Evolutionary conservation across 257 asterid species (phyloP).

Genomic region (Lantana camara): DNA sequence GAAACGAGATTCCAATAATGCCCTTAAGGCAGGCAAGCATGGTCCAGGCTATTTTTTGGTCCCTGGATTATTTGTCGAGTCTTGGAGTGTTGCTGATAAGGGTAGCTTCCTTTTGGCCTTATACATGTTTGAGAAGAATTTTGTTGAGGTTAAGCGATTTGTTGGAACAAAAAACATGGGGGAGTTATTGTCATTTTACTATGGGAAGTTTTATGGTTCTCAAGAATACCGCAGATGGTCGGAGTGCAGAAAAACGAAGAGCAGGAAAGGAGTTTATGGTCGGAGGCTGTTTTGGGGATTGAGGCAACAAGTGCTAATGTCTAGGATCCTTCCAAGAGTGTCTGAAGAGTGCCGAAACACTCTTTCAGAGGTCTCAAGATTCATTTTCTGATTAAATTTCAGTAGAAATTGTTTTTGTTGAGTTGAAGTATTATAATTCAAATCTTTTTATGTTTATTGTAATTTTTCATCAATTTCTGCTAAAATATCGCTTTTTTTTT

Average conservation of each 20-base stretch:
- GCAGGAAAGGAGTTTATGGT: conserved; percentile 50
- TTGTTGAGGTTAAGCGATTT: conserved; percentile 50
- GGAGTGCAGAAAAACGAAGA: conserved; percentile 50
- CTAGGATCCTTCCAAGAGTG: conserved; percentile 46
- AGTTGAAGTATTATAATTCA: too few species aligned
- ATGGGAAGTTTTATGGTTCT: conserved; percentile 60
- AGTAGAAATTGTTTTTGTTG: background rate
- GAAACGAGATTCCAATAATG: conserved; percentile 24
- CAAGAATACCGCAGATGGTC: conserved; percentile 68
- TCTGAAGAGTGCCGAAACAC: conserved; percentile 51
- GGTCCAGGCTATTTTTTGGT: conserved; percentile 32
- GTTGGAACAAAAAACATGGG: conserved; percentile 57
- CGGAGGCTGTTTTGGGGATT: conserved; percentile 63
- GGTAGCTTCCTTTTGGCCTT: conserved; percentile 59
- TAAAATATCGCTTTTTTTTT: conserved; percentile 19
- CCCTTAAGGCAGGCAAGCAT: conserved; percentile 11
- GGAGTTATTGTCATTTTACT: conserved; percentile 54
- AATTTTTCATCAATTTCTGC: background rate
- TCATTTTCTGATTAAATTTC: background rate
- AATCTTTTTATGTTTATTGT: too few species aligned
- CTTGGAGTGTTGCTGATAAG: conserved; percentile 59
- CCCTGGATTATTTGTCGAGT: conserved; percentile 43
- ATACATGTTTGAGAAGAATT: conserved; percentile 65
- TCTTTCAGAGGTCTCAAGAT: conserved; percentile 50
- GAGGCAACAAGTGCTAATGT: conserved; percentile 67